A percentile compares a stretch with the other conserved stretches of the same genome.
These are phyloP conservation scores for Podaxis carcinomalis DNA, from an alignment of 768 basidiomycete species.

Conservation along the genomic window DNA sequence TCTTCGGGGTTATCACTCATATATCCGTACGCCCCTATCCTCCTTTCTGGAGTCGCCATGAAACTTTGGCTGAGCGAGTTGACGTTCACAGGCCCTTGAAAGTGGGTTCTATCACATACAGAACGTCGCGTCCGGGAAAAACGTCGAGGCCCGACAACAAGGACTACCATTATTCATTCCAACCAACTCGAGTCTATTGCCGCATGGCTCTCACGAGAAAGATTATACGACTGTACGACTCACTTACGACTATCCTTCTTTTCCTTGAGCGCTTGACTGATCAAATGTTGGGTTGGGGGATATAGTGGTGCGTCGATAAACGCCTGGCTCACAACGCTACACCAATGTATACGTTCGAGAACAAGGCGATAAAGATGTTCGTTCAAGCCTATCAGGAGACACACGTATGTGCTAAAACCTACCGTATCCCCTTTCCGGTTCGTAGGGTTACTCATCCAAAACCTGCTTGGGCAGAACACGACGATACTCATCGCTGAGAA, in stretches of 20 bases:
- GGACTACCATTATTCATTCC: background rate
- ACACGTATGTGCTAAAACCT: background rate
- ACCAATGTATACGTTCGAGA: background rate
- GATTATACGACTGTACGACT: background rate
- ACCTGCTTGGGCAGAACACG: background rate
- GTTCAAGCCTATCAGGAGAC: background rate
- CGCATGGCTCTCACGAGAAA: background rate
- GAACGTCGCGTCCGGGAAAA: background rate
- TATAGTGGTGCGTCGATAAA: conserved; percentile 3
- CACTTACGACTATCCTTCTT: background rate
- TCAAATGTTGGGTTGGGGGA: background rate
- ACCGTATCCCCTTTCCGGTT: background rate
- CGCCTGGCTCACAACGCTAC: background rate
- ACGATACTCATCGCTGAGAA: background rate
- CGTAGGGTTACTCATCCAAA: background rate
- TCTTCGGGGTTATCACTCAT: background rate
- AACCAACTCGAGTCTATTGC: background rate
- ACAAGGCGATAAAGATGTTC: conserved; percentile 2
- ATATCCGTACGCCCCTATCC: background rate
- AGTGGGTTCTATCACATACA: conserved; percentile 5
- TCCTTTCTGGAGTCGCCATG: background rate
- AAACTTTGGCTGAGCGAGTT: background rate
- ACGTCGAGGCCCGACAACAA: background rate
- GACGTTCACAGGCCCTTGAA: background rate
- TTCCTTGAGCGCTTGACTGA: background rate